Base-by-base conservation (phyloP, 176 grass and related monocot genomes). In the Carex myosuroides region DNA sequence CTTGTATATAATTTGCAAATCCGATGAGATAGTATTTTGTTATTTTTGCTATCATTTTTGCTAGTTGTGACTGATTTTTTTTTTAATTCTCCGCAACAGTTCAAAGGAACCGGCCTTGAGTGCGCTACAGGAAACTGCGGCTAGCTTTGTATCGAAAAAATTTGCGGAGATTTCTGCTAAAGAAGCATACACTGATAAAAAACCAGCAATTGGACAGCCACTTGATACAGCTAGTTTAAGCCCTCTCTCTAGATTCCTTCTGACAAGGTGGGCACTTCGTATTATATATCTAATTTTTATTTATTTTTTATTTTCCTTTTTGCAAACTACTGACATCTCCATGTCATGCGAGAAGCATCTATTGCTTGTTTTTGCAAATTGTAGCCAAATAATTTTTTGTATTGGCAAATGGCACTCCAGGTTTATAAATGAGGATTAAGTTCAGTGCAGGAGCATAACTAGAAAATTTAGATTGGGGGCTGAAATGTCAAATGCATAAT, bases 241-340 rank as follows among this genome's bases (percentile, higher is more conserved):
- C 85, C 91, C 93, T 30, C 83, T 94, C 68, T 86, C 97, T 0
- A 96, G 91, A 89, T 96, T 99, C 87, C 97, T 99, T 85, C 93
- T 96, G 64, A 88, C 89, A 56, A 95, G 97, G 97, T 99, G 88
- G 3, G 89, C 85, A 12, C 30, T 7, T 59, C 74, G 35, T 32
- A 76, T 53, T 54, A 54, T 46, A 78, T 55, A 78, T 88, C 68
- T 64, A 64, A 60, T 82, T 1, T 61, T 14, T 71, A 75, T 26
- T 42, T 60, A 66, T 70, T 79, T 26, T 42, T 60, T 72, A n/a
- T 41, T 55, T 68, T 83, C 6, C 33, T 64, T 66, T 69, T 64
- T 48, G 41, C 44, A 9, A 68, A 29, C 39, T 17, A 21, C 55
- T 32, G 46, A 77, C 11, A 24, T 55, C 50, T 32, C 6, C 24